Conservation (phyloP, 1,139 yeast genomes). For the Geotrichum reessii region DNA sequence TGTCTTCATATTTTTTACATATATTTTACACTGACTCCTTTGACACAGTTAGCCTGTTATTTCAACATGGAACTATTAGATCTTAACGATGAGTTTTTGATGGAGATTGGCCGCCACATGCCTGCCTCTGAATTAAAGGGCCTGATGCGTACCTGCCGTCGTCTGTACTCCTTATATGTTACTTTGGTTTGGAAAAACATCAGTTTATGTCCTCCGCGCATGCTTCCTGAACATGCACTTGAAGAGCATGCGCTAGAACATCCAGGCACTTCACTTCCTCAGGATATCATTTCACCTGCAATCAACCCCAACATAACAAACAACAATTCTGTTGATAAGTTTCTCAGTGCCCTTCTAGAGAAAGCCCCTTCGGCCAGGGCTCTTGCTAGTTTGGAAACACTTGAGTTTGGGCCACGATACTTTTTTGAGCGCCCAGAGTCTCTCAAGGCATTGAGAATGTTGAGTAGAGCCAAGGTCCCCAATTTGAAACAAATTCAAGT, state of each 20-base stretch:
- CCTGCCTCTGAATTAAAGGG: conserved; percentile 13
- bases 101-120: conserved; percentile 14
- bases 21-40: not conserved
- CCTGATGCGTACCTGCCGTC: conserved; percentile 13
- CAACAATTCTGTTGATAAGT: conserved; percentile 10
- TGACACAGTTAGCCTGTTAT: not conserved
- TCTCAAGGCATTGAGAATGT: conserved; percentile 12
- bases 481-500: conserved; percentile 16
- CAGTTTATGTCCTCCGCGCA: conserved; percentile 15
- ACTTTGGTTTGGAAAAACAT: conserved; percentile 15
- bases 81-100: conserved; percentile 14
- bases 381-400: conserved; percentile 13
- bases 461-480: conserved; percentile 15
- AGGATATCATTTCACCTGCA: conserved; percentile 17
- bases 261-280: conserved; percentile 17
- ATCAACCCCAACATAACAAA: conserved; percentile 15
- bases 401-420: conserved; percentile 17
- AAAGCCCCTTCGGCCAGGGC: conserved; percentile 17
- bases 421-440: conserved; percentile 16
- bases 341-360: conserved; percentile 8
- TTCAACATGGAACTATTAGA: conserved; percentile 14
- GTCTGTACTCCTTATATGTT: conserved; percentile 16
- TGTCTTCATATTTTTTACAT: not conserved
- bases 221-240: conserved; percentile 16
- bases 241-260: conserved; percentile 18